Conservation (phyloP, 805 yeast genomes). For the Nakazawaea ernobii region DNA sequence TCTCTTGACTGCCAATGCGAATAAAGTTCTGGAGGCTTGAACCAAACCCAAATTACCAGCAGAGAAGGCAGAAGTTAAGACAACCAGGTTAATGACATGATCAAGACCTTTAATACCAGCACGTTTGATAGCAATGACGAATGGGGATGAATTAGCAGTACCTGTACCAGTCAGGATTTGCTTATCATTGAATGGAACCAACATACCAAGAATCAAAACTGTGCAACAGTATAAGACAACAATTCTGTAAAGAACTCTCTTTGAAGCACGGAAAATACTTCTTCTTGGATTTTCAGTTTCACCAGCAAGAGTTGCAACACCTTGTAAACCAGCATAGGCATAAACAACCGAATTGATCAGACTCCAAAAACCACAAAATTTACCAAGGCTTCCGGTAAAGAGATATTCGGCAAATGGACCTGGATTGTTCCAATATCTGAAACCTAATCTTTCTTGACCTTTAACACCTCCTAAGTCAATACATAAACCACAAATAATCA, state of each 20-base stretch:
- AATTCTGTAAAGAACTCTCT: conserved; percentile 26
- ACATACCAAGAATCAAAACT: conserved; percentile 28
- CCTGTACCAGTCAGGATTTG: conserved; percentile 18
- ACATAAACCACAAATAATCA: conserved; percentile 67
- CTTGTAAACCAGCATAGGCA: conserved; percentile 29
- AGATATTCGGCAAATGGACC: conserved; percentile 48
- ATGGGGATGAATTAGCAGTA: conserved; percentile 30
- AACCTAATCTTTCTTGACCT: conserved; percentile 53
- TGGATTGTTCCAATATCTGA: conserved; percentile 47
- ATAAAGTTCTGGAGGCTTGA: conserved; percentile 68
- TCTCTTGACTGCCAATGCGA: conserved; percentile 69
- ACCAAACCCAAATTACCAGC: conserved; percentile 77
- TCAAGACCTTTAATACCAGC: conserved; percentile 31
- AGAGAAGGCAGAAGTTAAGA: conserved; percentile 38
- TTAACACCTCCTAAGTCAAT: conserved; percentile 92
- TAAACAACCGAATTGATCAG: conserved; percentile 33
- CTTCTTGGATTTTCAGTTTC: conserved; percentile 30
- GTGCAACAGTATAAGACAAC: conserved; percentile 24
- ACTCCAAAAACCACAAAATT: conserved; percentile 38
- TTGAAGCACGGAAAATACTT: conserved; percentile 24
- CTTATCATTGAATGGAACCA: conserved; percentile 26
- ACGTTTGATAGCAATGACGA: conserved; percentile 31
- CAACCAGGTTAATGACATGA: conserved; percentile 31
- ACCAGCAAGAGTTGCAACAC: conserved; percentile 23
- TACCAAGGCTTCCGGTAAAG: conserved; percentile 31